Conservation (phyloP, 1,284 basidiomycete species). For the Cryptococcus deneoformans region DNA sequence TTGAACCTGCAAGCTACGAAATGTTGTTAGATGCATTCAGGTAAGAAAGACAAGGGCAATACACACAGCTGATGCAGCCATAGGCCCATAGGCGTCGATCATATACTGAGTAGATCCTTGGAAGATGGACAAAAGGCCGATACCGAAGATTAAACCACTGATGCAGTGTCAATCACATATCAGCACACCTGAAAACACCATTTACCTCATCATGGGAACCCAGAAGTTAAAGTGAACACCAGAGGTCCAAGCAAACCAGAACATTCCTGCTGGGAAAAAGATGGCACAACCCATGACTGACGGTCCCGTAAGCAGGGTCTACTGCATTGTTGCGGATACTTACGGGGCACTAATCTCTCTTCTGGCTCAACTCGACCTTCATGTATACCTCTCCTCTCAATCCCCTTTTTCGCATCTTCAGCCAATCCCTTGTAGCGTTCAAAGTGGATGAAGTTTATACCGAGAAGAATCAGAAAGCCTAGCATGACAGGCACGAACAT, state of each 20-base stretch:
- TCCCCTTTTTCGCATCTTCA: constrained; percentile 18
- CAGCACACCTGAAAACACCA: neutral
- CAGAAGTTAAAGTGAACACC: constrained; percentile 17
- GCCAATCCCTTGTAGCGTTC: constrained; percentile 17
- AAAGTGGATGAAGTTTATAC: constrained; percentile 15
- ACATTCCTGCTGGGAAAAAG: constrained; percentile 23
- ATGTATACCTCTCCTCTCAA: constrained; percentile 18
- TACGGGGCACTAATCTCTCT: constrained; percentile 26
- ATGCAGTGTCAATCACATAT: neutral
- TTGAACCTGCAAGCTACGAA: constrained; percentile 20
- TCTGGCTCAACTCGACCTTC: constrained; percentile 26
- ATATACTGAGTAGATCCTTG: constrained; percentile 28
- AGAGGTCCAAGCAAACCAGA: constrained; percentile 34
- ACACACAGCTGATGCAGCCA: constrained; percentile 28
- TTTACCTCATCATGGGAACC: constrained; percentile 27
- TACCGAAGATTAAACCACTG: constrained; percentile 24
- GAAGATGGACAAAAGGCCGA: constrained; percentile 26
- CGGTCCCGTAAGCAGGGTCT: neutral
- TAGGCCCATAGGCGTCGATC: constrained; percentile 31
- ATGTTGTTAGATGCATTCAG: neutral
- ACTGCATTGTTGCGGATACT: constrained; percentile 3
- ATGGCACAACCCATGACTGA: constrained; percentile 20
- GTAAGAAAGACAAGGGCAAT: neutral
- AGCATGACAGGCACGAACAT: constrained; percentile 60
- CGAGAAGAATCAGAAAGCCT: constrained; percentile 22